A percentile compares a stretch with the other conserved stretches of the same genome.
Evolutionary conservation across 805 yeast genomes (phyloP).

Genomic region (Debaryomyces prosopidis): DNA sequence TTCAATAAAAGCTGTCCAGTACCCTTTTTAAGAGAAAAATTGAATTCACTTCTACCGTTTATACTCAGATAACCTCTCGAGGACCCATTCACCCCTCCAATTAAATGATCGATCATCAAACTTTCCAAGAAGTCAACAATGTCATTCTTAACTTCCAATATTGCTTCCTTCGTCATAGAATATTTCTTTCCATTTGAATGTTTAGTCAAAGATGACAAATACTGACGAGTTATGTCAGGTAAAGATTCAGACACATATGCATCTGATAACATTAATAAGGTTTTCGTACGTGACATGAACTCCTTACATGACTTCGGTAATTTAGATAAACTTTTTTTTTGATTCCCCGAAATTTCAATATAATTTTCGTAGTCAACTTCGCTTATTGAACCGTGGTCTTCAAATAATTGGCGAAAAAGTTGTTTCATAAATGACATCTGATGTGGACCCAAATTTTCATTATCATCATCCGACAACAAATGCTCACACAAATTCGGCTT

Average conservation of each 20-base stretch:
- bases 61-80: constrained; percentile 6
- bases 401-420: constrained; percentile 25
- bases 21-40: constrained; percentile 8
- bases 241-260: constrained; percentile 23
- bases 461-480: constrained; percentile 25
- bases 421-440: constrained; percentile 25
- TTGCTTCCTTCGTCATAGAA: constrained; percentile 31
- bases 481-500: constrained; percentile 37
- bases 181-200: constrained; percentile 13
- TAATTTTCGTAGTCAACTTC: not conserved
- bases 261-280: constrained; percentile 38
- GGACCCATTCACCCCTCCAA: constrained; percentile 34
- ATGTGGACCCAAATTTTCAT: constrained; percentile 17
- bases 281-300: constrained; percentile 24
- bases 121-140: constrained; percentile 23
- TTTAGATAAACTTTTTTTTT: not conserved
- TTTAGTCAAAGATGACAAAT: constrained; percentile 27
- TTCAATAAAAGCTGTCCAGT: constrained; percentile 20
- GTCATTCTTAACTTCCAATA: constrained; percentile 30
- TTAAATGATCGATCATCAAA: constrained; percentile 24
- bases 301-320: constrained; percentile 26
- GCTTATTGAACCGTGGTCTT: not conserved
- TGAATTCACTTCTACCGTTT: constrained; percentile 12
- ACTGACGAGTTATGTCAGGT: constrained; percentile 24
- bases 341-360: not conserved